Evolutionary conservation across 225 moss, liverwort and hornwort genomes (phyloP).

Genomic region (Neckera pumila): DNA sequence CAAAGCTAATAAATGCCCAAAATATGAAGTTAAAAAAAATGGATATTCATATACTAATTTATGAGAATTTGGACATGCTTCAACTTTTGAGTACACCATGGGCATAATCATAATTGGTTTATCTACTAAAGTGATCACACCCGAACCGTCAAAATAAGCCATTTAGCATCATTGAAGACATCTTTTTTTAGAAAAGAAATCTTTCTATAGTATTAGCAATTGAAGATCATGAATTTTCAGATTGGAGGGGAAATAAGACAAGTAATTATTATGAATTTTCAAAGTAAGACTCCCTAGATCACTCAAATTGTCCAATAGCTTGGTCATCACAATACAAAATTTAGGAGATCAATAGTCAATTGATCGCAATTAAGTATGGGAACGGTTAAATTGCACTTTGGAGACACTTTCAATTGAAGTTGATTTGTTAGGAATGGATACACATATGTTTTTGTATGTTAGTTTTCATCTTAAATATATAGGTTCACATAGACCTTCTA

Average conservation of each 20-base stretch:
- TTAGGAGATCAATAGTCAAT: not conserved
- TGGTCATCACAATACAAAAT: not conserved
- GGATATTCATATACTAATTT: not conserved
- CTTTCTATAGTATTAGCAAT: not conserved
- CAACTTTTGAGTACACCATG: not conserved
- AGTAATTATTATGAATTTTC: not conserved
- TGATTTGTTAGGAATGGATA: no score
- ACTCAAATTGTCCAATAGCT: not conserved
- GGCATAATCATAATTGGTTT: no score
- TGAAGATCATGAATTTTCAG: not conserved
- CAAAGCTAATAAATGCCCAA: no score
- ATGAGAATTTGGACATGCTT: not conserved
- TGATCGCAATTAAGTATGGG: not conserved
- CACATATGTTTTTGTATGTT: no score
- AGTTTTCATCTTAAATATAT: no score
- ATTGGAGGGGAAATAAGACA: no score
- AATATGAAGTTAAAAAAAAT: not conserved
- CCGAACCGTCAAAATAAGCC: not conserved
- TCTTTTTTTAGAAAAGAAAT: no score
- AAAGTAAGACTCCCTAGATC: accelerated
- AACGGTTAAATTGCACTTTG: no score
- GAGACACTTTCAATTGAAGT: no score
- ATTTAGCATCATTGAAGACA: not conserved
- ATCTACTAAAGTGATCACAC: not conserved
- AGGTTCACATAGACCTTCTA: no score